These are phyloP conservation scores for Torrubiellomyces zombiae DNA, from an alignment of 2,329 filamentous ascomycete genomes.

Conservation along the genomic window DNA sequence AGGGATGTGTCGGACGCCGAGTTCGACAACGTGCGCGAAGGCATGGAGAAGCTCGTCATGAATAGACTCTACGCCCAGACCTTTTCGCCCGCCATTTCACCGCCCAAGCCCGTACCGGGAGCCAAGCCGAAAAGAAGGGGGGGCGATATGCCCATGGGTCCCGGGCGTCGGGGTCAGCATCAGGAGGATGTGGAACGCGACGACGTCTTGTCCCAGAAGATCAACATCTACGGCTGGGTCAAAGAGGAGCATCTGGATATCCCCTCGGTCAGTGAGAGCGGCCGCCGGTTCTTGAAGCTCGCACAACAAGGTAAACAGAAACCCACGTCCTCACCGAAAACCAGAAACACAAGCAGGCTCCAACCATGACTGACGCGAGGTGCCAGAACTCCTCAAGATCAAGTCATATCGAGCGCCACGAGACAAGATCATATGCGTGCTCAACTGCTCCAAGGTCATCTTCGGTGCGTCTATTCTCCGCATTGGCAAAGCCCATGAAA, in stretches of 20 bases:
- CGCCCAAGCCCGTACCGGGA: constrained; percentile 56
- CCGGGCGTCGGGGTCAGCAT: constrained; percentile 83
- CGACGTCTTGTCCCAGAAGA: constrained; percentile 89
- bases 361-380: constrained; percentile 10
- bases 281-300: constrained; percentile 70
- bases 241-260: constrained; percentile 89
- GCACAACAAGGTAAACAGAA: constrained; percentile 71
- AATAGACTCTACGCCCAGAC: constrained; percentile 91
- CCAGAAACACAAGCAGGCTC: no score
- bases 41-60: constrained; percentile 99
- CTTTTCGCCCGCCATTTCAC: constrained; percentile 83
- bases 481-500: not conserved
- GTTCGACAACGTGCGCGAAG: constrained; percentile 94
- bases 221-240: constrained; percentile 93
- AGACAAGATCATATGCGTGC: constrained; percentile 94
- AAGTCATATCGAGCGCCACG: constrained; percentile 91
- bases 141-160: constrained; percentile 51
- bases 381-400: constrained; percentile 79
- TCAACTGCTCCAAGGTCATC: constrained; percentile 99
- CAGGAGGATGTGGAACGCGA: constrained; percentile 96
- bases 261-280: constrained; percentile 65
- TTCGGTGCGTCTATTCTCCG: constrained; percentile 50
- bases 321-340: not conserved
- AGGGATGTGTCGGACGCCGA: constrained; percentile 87
- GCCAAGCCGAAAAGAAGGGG: constrained; percentile 52